These are phyloP conservation scores for Posidonia australis DNA, from an alignment of 106 monocot genomes.

Conservation along the genomic window DNA sequence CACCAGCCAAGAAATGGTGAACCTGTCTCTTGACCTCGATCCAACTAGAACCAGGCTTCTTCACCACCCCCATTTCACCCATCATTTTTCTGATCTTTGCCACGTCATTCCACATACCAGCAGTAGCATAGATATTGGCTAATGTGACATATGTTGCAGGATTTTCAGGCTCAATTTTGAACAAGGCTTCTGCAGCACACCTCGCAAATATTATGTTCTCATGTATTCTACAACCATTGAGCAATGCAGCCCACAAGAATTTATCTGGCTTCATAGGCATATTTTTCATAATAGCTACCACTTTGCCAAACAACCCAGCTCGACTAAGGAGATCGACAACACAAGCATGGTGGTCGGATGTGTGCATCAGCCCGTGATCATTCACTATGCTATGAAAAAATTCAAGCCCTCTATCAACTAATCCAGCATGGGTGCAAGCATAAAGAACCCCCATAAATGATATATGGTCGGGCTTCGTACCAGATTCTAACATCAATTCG, in stretches of 20 bases:
- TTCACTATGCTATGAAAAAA: slow-evolving; percentile 52
- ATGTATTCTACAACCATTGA: slow-evolving; percentile 41
- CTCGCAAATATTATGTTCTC: slow-evolving; percentile 34
- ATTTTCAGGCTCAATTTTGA: slow-evolving; percentile 59
- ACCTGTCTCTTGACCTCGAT: slow-evolving; percentile 32
- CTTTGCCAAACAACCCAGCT: slow-evolving; percentile 35
- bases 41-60: slow-evolving; percentile 64
- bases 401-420: slow-evolving; percentile 42
- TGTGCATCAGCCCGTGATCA: slow-evolving; percentile 21
- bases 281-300: slow-evolving; percentile 31
- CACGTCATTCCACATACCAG: slow-evolving; percentile 39
- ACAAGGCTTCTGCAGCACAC: slow-evolving; percentile 44
- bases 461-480: slow-evolving; percentile 43
- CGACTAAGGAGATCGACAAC: slow-evolving; percentile 68
- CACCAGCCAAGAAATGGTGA: slow-evolving; percentile 43
- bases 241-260: slow-evolving; percentile 63
- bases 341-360: slow-evolving; percentile 60
- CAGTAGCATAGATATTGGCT: slow-evolving; percentile 51
- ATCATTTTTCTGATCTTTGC: slow-evolving; percentile 37
- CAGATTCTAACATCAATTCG: slow-evolving; percentile 31
- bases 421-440: slow-evolving; percentile 49
- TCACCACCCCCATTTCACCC: slow-evolving; percentile 20
- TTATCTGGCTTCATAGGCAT: slow-evolving; percentile 56
- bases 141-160: slow-evolving; percentile 65
- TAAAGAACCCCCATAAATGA: slow-evolving; percentile 55